Base-by-base conservation (phyloP, 2,329 filamentous ascomycete genomes). In the Teratosphaeria gauchensis region DNA sequence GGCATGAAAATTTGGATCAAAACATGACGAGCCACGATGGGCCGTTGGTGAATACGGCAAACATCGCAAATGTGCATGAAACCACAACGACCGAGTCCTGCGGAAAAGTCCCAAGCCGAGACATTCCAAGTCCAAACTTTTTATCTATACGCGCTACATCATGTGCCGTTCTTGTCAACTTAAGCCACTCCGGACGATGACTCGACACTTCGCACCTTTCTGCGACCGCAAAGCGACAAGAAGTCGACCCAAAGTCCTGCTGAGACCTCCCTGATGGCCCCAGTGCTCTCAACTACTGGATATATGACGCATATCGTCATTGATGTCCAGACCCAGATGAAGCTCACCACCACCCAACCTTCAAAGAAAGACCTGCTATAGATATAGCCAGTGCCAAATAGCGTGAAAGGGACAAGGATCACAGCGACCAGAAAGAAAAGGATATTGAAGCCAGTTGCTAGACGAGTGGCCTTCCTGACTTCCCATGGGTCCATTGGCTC, bases 241-340 rank as follows among this genome's bases (percentile, higher is more conserved):
- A 52, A 51, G 56, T 65, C 63, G 32, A 35, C 51, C 63, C 60
- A 63, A 24, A 63, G 35, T 16, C 63, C 63, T 28, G 21, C 38
- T 31, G 58, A 58, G 11, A 72, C 65, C 14, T 61, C 57, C 42
- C 54, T 59, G 53, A 70, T 67, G 32, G 74, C 74, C 0, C 60
- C 65, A 21, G 69, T 68, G 28, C 74, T 75, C 68, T 77, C 75
- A 65, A 73, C 75, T 2, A 77, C 67, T 1, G 76, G 76, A 61
- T 77, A 65, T 4, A 76, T 65, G 21, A 73, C 73, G 58, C 71
- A 75, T 21, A 77, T 73, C 1, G 68, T 69, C 59, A 72, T 72
- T 12, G 68, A 71, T 7, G 62, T 64, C 68, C 77, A 77, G 2
- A 76, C 73, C 75, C 75, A 77, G 12, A 74, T 66, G 56, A 77